phyloP scores from a whole-genome alignment of 768 basidiomycete species.

The Suillus placidus region DNA sequence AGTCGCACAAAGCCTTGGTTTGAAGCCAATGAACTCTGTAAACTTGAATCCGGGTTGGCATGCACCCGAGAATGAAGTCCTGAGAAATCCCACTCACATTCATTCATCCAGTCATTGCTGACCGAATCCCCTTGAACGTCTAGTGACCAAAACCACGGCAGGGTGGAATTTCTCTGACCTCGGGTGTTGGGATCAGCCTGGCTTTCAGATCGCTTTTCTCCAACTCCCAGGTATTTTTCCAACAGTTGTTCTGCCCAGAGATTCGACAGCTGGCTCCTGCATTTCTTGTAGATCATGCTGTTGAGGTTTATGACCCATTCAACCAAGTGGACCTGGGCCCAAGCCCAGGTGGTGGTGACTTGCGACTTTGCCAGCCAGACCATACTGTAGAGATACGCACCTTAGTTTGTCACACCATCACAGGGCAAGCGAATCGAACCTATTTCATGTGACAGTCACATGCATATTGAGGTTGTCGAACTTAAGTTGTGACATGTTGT shows the following conservation, averaged over 20 bases:
- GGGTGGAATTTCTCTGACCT: slow-evolving; percentile 1
- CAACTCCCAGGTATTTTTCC: background rate
- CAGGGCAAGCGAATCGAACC: no score
- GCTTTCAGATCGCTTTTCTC: no score
- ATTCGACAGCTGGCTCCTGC: background rate
- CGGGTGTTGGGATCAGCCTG: slow-evolving; percentile 2
- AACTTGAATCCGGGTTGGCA: no score
- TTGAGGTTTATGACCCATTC: background rate
- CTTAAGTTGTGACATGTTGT: no score
- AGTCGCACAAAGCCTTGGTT: no score
- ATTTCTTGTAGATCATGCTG: background rate
- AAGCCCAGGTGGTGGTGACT: background rate
- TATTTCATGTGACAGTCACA: no score
- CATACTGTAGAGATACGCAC: no score
- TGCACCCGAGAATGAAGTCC: no score
- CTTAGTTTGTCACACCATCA: no score
- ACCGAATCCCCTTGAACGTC: slow-evolving; percentile 2
- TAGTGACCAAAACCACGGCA: slow-evolving; percentile 13
- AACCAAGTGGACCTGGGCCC: background rate
- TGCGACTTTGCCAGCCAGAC: slow-evolving; percentile 3
- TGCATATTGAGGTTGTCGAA: no score
- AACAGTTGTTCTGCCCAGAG: background rate
- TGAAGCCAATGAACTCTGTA: no score
- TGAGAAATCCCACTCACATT: slow-evolving; percentile 9
- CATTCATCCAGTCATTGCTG: slow-evolving; percentile 10